phyloP scores from a whole-genome alignment of 2,329 filamentous ascomycete genomes.

The Penicillium sp. region DNA sequence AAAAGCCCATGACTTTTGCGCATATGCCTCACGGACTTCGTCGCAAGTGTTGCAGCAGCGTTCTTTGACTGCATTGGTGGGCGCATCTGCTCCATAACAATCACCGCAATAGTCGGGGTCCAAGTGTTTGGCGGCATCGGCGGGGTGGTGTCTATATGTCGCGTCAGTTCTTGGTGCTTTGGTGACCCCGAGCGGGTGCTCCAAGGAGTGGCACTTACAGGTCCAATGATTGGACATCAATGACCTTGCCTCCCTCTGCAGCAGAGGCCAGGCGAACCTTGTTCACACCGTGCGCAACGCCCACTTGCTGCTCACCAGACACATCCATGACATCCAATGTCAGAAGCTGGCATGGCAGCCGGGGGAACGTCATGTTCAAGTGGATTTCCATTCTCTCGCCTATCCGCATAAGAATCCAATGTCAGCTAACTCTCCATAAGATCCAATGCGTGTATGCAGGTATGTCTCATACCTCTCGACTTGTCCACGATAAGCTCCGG shows the following conservation, averaged over 20 bases:
- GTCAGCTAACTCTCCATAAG: conserved; percentile 13
- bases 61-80: conserved; percentile 69
- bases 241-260: conserved; percentile 72
- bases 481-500: conserved; percentile 97
- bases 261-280: conserved; percentile 79
- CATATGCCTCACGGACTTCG: conserved; percentile 94
- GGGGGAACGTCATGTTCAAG: conserved; percentile 93
- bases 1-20: conserved; percentile 87
- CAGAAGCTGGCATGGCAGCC: conserved; percentile 89
- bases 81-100: conserved; percentile 83
- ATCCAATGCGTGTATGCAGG: neutral
- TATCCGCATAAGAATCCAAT: conserved; percentile 36
- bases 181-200: neutral
- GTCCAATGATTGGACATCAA: conserved; percentile 68
- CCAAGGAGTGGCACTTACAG: conserved; percentile 54
- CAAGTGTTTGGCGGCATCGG: conserved; percentile 73
- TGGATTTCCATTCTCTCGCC: conserved; percentile 99
- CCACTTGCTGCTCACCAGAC: conserved; percentile 92
- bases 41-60: conserved; percentile 97
- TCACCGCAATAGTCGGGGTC: conserved; percentile 90
- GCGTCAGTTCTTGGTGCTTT: neutral
- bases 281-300: conserved; percentile 86
- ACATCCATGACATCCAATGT: conserved; percentile 99
- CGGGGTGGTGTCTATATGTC: conserved; percentile 61
- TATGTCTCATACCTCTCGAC: conserved; percentile 68